These are phyloP conservation scores for Penicillium longicatenatum DNA, from an alignment of 495 filamentous ascomycete genomes.

Conservation along the genomic window DNA sequence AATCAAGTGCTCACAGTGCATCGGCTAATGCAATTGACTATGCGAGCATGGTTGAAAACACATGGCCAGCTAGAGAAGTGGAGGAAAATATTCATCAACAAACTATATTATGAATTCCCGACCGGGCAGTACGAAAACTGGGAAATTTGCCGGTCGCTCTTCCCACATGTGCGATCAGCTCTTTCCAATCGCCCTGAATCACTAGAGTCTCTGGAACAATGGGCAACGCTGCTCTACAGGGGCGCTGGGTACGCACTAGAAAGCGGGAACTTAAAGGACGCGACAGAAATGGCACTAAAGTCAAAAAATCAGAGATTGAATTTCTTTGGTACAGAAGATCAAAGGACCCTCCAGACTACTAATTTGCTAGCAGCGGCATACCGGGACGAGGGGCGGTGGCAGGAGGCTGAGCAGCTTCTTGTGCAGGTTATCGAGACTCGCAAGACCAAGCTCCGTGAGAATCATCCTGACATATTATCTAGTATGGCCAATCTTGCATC, in stretches of 20 bases:
- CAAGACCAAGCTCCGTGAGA: neutral
- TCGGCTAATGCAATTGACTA: no score
- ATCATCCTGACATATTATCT: neutral
- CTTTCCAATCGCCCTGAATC: constrained; percentile 12
- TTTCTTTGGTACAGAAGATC: constrained; percentile 15
- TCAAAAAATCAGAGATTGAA: constrained; percentile 9
- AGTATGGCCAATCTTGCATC: neutral
- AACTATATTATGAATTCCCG: constrained; percentile 38
- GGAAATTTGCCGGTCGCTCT: constrained; percentile 27
- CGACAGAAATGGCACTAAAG: constrained; percentile 15
- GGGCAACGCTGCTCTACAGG: constrained; percentile 23
- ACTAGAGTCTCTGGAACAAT: constrained; percentile 14
- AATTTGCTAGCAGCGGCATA: constrained; percentile 13
- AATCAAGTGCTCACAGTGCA: no score
- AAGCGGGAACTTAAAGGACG: constrained; percentile 17
- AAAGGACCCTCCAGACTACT: constrained; percentile 15
- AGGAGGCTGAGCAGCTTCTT: neutral
- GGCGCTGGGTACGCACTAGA: constrained; percentile 17
- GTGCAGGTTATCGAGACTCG: neutral
- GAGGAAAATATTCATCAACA: constrained; percentile 34
- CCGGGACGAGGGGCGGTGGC: constrained; percentile 10
- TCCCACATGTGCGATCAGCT: constrained; percentile 27
- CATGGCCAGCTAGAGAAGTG: constrained; percentile 35
- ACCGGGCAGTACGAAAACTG: constrained; percentile 37
- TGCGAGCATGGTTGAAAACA: constrained; percentile 24